Evolutionary conservation across 306 rosid genomes (phyloP), one percentile per base, ranked within the genome.

Genomic region (Trifolium fragiferum): DNA sequence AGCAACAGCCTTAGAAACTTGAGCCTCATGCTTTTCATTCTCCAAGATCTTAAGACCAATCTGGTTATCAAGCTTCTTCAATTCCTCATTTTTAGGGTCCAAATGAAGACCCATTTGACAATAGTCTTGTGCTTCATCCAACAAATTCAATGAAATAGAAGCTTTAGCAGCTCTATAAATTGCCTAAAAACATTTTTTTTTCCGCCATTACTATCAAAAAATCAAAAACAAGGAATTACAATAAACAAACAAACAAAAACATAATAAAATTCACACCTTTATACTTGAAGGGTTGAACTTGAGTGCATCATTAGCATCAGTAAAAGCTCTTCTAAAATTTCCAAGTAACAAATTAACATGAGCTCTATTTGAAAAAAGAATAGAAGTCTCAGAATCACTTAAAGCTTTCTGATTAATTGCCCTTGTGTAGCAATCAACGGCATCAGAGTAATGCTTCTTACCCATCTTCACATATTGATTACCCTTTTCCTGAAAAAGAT

Each of bases 81-180:
- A 69, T 13, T 87, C 96, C 74, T 87, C 85, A 32, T 90, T 94
- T 58, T 71, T 72, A n/a, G 90, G 89, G 73, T 94, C 97, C 60
- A 82, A 83, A 76, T 75, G 60, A 76, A 90, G 88, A 76, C 96
- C 97, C 27, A 76, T 87, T 44, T 75, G 80, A 57, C 89, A 91
- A 80, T 82, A 82, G 23, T 87, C 85, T 66, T 80, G 84, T 13
- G 92, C 97, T 75, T 92, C 95, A 44, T 76, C 76, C 84, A 92
- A 76, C 84, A 92, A 84, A 66, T 90, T 86, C 76, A 94, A 77
- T 8, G 87, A 82, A 83, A 92, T 53, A 19, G 89, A 83, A 14
- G 97, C 97, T 85, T 92, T 94, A 8, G 88, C 87, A 83, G 96
- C 96, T 75, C 97, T 86, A 79, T 83, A 93, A 59, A 87, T 76